Base-by-base conservation (phyloP, 305 asterid genomes). In the Euphrasia arctica region DNA sequence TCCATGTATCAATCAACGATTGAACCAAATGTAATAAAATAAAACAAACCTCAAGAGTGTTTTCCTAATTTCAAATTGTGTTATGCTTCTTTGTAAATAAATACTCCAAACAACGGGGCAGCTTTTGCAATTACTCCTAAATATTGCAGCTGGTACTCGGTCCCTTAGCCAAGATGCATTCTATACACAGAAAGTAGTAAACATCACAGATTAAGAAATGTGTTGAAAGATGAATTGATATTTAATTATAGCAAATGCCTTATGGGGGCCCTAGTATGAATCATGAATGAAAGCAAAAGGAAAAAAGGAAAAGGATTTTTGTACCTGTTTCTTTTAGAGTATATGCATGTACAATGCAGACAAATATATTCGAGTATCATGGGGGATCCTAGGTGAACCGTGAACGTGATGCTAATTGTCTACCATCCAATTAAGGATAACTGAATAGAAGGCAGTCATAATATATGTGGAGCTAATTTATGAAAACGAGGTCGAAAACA, bases 211-310 rank as follows among this genome's bases (percentile, higher is more conserved):
- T 18, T 50, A 50, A 50, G 11, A 15, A 50, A 50, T 10, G 56
- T 7, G 6, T 15, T 51, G 57, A 49, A 49, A 49, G 55, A 49
- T n/a, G 27, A 7, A 5, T 15, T 15, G 55, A 49, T n/a, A 49
- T 31, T 49, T 13, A 27, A 15, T 51, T 51, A 11, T 14, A 51
- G 31, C 25, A 15, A 13, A 15, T 9, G 55, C 8, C 25, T 50
- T 51, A 1, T 18, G 57, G 6, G 57, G 31, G 31, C 28, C 28
- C 9, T 29, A 2, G 27, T 51, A 15, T 8, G 56, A 50, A 50
- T 50, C 56, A 51, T 18, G 57, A 51, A 51, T 14, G 57, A 51
- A 51, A 29, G 57, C 57, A 51, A 51, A 51, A 6, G n/a, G 12
- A 15, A 51, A 51, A 14, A 15, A 6, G 2, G 2, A 36, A 31